Conservation (phyloP, 2,329 filamentous ascomycete species). For the Sporothrix dimorphospora region DNA sequence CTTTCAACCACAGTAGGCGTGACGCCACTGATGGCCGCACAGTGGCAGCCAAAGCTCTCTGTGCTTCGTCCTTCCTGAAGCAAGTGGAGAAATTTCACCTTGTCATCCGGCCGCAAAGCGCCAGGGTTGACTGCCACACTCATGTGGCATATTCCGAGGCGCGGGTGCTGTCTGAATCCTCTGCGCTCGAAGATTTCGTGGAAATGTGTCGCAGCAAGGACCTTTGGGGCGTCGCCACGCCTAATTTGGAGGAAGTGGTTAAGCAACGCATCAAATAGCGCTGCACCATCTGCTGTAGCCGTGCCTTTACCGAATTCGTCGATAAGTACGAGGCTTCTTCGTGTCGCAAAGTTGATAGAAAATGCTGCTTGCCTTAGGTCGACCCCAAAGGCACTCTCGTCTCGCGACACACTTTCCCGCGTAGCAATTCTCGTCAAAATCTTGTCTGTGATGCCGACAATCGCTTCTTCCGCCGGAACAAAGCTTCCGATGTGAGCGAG, state of each 20-base stretch:
- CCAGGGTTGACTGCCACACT: slow-evolving; percentile 64
- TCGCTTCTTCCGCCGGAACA: slow-evolving; percentile 77
- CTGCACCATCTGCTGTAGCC: slow-evolving; percentile 59
- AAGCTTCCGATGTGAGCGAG: slow-evolving; percentile 92
- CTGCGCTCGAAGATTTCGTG: slow-evolving; percentile 73
- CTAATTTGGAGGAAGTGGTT: slow-evolving; percentile 57
- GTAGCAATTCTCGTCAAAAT: slow-evolving; percentile 87
- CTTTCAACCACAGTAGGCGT: slow-evolving; percentile 71
- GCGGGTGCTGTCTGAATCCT: slow-evolving; percentile 54
- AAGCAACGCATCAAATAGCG: slow-evolving; percentile 60
- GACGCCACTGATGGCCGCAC: slow-evolving; percentile 85
- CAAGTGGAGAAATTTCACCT: slow-evolving; percentile 76
- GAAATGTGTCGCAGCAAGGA: slow-evolving; percentile 65
- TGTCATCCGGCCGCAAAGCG: slow-evolving; percentile 57
- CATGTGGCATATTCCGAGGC: slow-evolving; percentile 70
- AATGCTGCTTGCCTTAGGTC: slow-evolving; percentile 87
- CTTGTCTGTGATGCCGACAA: slow-evolving; percentile 86
- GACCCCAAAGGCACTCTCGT: slow-evolving; percentile 68
- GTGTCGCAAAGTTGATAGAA: slow-evolving; percentile 73
- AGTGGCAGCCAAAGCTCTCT: slow-evolving; percentile 83
- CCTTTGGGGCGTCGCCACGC: slow-evolving; percentile 52
- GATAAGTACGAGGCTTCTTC: slow-evolving; percentile 79
- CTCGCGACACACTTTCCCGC: slow-evolving; percentile 61
- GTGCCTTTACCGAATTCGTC: slow-evolving; percentile 85
- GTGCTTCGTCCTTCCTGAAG: slow-evolving; percentile 68